Evolutionary conservation across 2,329 filamentous ascomycete species (phyloP).

Genomic region (Cadophora gregata): DNA sequence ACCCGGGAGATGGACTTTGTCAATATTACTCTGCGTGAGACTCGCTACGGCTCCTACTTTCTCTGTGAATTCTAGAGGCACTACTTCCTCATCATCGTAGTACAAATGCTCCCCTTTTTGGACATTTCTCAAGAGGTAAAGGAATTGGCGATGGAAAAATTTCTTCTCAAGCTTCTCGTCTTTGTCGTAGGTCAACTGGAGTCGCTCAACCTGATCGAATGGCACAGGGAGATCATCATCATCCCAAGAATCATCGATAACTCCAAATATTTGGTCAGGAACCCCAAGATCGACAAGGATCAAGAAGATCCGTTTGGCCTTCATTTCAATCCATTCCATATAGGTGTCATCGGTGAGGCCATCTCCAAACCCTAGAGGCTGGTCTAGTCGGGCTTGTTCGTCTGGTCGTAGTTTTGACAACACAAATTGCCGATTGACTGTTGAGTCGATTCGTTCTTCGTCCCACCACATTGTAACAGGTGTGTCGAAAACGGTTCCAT

Average conservation of each 20-base stretch:
- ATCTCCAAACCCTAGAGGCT: conserved; percentile 69
- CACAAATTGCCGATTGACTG: conserved; percentile 72
- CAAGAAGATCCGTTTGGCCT: conserved; percentile 73
- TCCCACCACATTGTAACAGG: conserved; percentile 69
- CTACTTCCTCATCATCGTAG: conserved; percentile 70
- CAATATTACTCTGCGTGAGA: conserved; percentile 51
- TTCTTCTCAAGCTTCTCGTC: conserved; percentile 69
- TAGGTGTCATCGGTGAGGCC: conserved; percentile 74
- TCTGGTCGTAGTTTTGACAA: conserved; percentile 66
- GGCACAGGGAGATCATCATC: conserved; percentile 76
- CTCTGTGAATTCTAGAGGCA: conserved; percentile 72
- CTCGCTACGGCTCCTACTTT: conserved; percentile 52
- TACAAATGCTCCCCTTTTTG: conserved; percentile 64
- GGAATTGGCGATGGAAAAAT: conserved; percentile 74
- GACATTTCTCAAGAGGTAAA: conserved; percentile 70
- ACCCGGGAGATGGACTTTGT: conserved; percentile 69
- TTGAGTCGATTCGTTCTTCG: conserved; percentile 69
- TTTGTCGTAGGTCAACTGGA: conserved; percentile 63
- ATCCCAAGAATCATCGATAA: conserved; percentile 79
- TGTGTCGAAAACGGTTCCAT: conserved; percentile 39
- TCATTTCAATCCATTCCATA: conserved; percentile 76
- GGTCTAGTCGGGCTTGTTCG: conserved; percentile 66
- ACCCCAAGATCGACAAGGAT: conserved; percentile 73
- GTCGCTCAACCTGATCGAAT: conserved; percentile 66
- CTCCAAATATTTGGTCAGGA: conserved; percentile 75